A percentile compares a stretch with the other conserved stretches of the same genome.
Evolutionary conservation across 768 basidiomycete species (phyloP).

Genomic region (Boletellus sp.): DNA sequence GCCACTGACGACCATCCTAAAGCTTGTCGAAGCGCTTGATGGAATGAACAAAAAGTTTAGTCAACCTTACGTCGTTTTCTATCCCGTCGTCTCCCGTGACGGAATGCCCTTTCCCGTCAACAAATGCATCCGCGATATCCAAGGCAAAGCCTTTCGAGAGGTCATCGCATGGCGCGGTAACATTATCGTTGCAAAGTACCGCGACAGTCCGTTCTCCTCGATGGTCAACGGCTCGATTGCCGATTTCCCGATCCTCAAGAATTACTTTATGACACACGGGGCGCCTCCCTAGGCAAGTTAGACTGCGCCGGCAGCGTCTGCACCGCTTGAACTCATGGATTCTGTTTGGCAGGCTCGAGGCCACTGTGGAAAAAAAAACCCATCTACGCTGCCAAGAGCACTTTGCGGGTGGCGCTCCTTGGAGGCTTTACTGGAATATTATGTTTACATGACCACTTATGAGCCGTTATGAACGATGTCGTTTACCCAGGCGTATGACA

Average conservation of each 20-base stretch:
- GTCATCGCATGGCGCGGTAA: slow-evolving; percentile 75
- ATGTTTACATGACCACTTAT: slow-evolving; percentile 27
- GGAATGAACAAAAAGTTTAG: slow-evolving; percentile 78
- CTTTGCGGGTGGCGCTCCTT: neutral
- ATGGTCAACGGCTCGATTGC: slow-evolving; percentile 79
- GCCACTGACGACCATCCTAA: slow-evolving; percentile 14
- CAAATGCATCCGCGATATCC: slow-evolving; percentile 71
- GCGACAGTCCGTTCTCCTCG: slow-evolving; percentile 40
- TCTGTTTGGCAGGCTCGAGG: slow-evolving; percentile 27
- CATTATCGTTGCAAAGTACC: slow-evolving; percentile 71
- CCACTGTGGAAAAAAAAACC: slow-evolving; percentile 15
- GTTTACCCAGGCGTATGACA: neutral
- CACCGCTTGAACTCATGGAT: slow-evolving; percentile 20
- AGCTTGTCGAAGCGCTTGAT: slow-evolving; percentile 74
- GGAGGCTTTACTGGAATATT: slow-evolving; percentile 18
- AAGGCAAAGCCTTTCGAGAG: slow-evolving; percentile 59
- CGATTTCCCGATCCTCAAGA: slow-evolving; percentile 78
- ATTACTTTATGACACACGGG: slow-evolving; percentile 68
- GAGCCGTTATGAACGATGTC: slow-evolving; percentile 15
- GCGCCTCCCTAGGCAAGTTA: slow-evolving; percentile 43
- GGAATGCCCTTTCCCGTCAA: slow-evolving; percentile 82
- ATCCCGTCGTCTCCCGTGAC: slow-evolving; percentile 70
- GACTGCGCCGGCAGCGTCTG: slow-evolving; percentile 15
- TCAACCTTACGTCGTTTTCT: slow-evolving; percentile 79
- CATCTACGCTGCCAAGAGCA: neutral